Evolutionary conservation across 352 stramenopile genomes (phyloP), one percentile per base, ranked within the genome.

Genomic region (Globisporangium sylvaticum): DNA sequence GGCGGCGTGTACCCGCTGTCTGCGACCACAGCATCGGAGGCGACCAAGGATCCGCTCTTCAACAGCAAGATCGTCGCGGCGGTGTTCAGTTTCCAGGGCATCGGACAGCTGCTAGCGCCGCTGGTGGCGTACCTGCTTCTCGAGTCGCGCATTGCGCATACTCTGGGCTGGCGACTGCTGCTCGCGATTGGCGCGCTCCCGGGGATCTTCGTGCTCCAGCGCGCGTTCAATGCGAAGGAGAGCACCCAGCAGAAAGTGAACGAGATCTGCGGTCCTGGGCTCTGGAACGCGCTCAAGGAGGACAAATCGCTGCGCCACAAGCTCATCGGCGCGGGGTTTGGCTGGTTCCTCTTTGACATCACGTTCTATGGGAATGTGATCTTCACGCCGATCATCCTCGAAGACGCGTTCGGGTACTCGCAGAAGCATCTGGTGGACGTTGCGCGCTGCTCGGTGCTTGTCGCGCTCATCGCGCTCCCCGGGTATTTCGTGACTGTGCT

Each of bases 301-400:
- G 83, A 82, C 54, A 52, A 56, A 1, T 71, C 31, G 18, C 56
- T 90, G n/a, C 69, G 77, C 15, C 73, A 65, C 18, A 92, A 83
- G 61, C 77, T 91, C 24, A 76, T 97, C 22, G 92, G 92, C 24
- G 92, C 91, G 1, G 78, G 79, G n/a, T 67, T 87, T 14, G 88
- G 82, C n/a, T 98, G 92, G 92, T 97, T 97, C 68, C 74, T 98
- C 12, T 97, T 97, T 66, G 92, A 98, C 76, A 80, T 98, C 34
- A 85, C 86, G 8, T 97, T 96, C 56, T 97, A 97, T 69, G 90
- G 84, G 37, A 96, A 97, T 68, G 75, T 92, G 48, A 83, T 97
- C 64, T 97, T 97, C 70, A 92, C 86, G 46, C 84, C 88, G 1
- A 87, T 90, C 50, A 90, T 96, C 62, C 58, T 96, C 9, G 71